Evolutionary conservation across 495 filamentous ascomycete species (phyloP).

Genomic region (Penicillium psychrofluorescens): DNA sequence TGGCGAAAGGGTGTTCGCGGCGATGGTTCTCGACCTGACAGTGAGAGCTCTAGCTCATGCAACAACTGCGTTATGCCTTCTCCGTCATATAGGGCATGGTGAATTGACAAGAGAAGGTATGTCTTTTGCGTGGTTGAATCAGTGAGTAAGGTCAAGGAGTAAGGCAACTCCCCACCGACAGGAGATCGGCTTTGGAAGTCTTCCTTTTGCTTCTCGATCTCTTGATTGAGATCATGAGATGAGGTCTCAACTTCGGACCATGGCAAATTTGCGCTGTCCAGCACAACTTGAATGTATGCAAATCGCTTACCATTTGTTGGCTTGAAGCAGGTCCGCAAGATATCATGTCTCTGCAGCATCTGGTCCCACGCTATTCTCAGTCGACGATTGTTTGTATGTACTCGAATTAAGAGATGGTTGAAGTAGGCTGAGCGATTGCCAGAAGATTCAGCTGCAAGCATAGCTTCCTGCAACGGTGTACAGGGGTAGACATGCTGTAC

Average conservation of each 20-base stretch:
- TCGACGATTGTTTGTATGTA: slow-evolving; percentile 32
- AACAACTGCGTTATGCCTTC: slow-evolving; percentile 58
- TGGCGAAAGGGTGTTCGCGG: slow-evolving; percentile 12
- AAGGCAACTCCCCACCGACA: slow-evolving; percentile 19
- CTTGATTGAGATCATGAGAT: slow-evolving; percentile 5
- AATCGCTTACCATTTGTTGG: slow-evolving; percentile 40
- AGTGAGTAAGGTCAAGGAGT: slow-evolving; percentile 17
- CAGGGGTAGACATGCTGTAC: slow-evolving; percentile 61
- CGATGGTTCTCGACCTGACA: slow-evolving; percentile 36
- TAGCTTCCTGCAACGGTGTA: slow-evolving; percentile 75
- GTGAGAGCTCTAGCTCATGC: slow-evolving; percentile 52
- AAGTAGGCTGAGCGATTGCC: slow-evolving; percentile 37
- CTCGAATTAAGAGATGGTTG: slow-evolving; percentile 46
- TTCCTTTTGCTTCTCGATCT: slow-evolving; percentile 13
- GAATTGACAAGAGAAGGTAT: slow-evolving; percentile 53
- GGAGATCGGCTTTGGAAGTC: slow-evolving; percentile 14
- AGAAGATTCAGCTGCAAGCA: slow-evolving; percentile 51
- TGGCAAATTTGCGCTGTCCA: slow-evolving; percentile 20
- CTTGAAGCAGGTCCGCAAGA: slow-evolving; percentile 57
- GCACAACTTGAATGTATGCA: slow-evolving; percentile 54
- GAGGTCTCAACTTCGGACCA: slow-evolving; percentile 13
- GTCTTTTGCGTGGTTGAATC: slow-evolving; percentile 5
- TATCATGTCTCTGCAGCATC: slow-evolving; percentile 50
- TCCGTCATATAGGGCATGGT: slow-evolving; percentile 80
- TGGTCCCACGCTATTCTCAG: slow-evolving; percentile 40